Evolutionary conservation across 2,329 filamentous ascomycete genomes (phyloP), one percentile per base, ranked within the genome.

Genomic region (Chrysoporthe austroafricana): DNA sequence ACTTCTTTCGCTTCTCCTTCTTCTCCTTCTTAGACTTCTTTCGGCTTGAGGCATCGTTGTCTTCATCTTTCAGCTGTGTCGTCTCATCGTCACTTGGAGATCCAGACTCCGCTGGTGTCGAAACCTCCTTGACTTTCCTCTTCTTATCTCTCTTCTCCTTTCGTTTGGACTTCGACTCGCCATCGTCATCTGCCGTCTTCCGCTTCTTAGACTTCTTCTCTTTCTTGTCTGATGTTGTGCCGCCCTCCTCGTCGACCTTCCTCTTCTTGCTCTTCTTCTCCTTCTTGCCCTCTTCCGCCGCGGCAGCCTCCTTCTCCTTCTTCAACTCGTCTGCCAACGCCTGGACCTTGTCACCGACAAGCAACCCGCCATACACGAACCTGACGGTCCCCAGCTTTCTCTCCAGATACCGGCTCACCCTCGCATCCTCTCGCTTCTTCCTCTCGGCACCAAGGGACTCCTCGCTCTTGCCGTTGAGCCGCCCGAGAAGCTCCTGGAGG

Each of bases 401-500:
- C 72, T 91, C 89, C 65, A 92, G 86, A 76, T 94, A 97, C 58
- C 89, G 82, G 70, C 88, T 88, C 74, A 92, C 85, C 81, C 91
- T 91, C 54, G 91, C 80, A 73, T 92, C 89, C 66, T 91, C 86
- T 72, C 90, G 84, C 59, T 85, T 85, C 74, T 88, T 85, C 76
- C 89, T 86, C 73, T 96, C 91, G 74, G 88, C 86, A 77, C 91
- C 86, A 46, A 96, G 81, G 61, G 88, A 86, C n/a, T 82, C 87
- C 61, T 95, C 90, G 32, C 87, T 89, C 78, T 93, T 96, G 62
- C 95, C 96, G 78, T 99, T 99, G 67, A 99, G 81, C 64, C 96
- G 85, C 32, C 95, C 94, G 26, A 99, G 82, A 4, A 99, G 82
- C 71, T 93, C 92, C 75, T 94, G 92, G 73, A 98, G 93, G 21